Percentiles rank a stretch among this genome's conserved stretches.
Conservation (phyloP, 345 rosid genomes). For the Syzygium aromaticum region DNA sequence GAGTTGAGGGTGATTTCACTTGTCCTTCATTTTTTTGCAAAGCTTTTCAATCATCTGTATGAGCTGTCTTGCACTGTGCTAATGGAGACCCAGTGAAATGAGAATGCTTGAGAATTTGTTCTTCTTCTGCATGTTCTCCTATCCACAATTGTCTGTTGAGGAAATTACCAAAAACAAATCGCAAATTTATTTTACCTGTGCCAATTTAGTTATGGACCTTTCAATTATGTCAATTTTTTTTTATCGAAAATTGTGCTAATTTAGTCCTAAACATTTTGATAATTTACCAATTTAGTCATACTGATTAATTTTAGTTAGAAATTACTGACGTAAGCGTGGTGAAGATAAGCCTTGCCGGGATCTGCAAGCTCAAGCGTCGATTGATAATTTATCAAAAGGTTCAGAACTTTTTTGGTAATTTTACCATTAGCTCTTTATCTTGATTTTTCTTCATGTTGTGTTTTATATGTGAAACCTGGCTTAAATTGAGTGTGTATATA, state of each 20-base stretch:
- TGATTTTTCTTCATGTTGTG: no score
- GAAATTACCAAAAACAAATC: no score
- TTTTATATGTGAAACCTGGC: no score
- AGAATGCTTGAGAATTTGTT: background rate
- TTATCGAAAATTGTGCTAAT: background rate
- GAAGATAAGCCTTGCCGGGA: no score
- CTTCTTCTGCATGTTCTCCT: background rate
- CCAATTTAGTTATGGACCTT: background rate
- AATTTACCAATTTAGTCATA: background rate
- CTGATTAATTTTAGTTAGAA: no score
- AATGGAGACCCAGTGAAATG: background rate
- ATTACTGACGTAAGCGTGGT: no score
- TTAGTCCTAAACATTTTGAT: fast-evolving
- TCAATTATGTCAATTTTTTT: background rate
- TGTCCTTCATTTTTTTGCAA: background rate
- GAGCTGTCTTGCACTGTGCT: background rate
- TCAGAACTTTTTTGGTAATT: no score
- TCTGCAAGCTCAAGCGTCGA: no score
- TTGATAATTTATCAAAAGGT: no score
- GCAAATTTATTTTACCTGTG: background rate
- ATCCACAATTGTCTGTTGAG: no score
- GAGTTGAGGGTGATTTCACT: background rate
- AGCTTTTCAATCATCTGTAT: background rate
- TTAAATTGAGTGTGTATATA: no score
- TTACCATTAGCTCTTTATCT: no score